Conservation (phyloP, 148 eudicot genomes). For the Bassia scoparia region DNA sequence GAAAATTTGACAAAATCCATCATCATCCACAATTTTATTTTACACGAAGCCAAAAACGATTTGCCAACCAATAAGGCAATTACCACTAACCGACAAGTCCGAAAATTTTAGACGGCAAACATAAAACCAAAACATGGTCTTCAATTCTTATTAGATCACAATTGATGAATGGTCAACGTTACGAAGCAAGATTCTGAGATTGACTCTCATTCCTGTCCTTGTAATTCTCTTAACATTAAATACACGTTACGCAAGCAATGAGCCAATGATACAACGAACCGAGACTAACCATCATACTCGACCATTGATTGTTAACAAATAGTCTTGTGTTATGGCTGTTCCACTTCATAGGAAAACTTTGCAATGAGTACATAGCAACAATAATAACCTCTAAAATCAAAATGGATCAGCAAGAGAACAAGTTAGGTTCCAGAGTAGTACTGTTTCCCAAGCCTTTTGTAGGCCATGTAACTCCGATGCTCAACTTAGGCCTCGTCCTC, state of each 20-base stretch:
- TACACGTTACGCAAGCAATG: too few species aligned
- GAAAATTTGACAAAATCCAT: neutral
- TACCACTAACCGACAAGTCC: too few species aligned
- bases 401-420: slow-evolving; percentile 18
- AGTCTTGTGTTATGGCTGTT: too few species aligned
- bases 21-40: neutral
- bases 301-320: too few species aligned
- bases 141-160: neutral
- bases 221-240: too few species aligned
- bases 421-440: slow-evolving; percentile 21
- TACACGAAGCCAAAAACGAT: neutral
- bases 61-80: neutral
- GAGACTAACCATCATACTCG: neutral
- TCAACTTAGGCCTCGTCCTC: slow-evolving; percentile 37
- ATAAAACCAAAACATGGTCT: neutral
- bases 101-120: too few species aligned
- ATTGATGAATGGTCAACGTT: neutral
- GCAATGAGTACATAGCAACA: neutral
- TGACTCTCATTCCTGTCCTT: too few species aligned
- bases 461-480: slow-evolving; percentile 48
- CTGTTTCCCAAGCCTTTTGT: slow-evolving; percentile 39
- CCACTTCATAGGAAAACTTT: neutral
- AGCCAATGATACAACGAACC: neutral
- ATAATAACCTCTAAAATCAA: neutral
- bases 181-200: too few species aligned